Evolutionary conservation across 257 asterid genomes (phyloP).

Genomic region (Solanum etuberosum): DNA sequence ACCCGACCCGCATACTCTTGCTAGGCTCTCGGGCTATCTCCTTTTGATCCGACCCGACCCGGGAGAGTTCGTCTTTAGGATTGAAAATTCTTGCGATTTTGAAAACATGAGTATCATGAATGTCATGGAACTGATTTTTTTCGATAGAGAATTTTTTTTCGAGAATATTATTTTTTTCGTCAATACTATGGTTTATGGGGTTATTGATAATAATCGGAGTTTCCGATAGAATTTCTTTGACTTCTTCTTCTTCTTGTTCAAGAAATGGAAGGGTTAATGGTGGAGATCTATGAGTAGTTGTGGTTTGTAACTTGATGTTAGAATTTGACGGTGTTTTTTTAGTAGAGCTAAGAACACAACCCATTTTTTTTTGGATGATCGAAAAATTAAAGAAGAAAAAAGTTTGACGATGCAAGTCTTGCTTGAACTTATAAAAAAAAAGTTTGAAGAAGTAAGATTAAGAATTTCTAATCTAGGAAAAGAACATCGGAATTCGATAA

Average conservation of each 20-base stretch:
- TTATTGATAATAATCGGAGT: slow-evolving; percentile 16
- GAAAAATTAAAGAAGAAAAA: neutral
- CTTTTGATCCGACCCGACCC: neutral
- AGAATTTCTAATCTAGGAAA: neutral
- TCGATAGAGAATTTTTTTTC: neutral
- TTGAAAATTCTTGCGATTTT: neutral
- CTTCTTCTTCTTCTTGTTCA: slow-evolving; percentile 55
- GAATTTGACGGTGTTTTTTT: neutral
- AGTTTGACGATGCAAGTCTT: neutral
- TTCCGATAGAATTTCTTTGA: slow-evolving; percentile 69
- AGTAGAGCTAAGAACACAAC: neutral
- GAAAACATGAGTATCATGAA: neutral
- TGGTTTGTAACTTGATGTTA: neutral
- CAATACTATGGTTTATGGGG: neutral
- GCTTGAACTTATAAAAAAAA: neutral
- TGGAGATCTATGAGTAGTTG: slow-evolving; percentile 16
- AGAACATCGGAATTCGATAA: neutral
- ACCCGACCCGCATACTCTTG: neutral
- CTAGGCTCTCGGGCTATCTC: neutral
- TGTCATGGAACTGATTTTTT: neutral
- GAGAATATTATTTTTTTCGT: neutral
- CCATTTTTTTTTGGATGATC: neutral
- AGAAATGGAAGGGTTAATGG: slow-evolving; percentile 30
- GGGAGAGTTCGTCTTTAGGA: neutral
- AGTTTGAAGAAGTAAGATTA: neutral